Evolutionary conservation across 1,284 basidiomycete species (phyloP), one percentile per base, ranked within the genome.

Genomic region (Rhizoctonia solani): DNA sequence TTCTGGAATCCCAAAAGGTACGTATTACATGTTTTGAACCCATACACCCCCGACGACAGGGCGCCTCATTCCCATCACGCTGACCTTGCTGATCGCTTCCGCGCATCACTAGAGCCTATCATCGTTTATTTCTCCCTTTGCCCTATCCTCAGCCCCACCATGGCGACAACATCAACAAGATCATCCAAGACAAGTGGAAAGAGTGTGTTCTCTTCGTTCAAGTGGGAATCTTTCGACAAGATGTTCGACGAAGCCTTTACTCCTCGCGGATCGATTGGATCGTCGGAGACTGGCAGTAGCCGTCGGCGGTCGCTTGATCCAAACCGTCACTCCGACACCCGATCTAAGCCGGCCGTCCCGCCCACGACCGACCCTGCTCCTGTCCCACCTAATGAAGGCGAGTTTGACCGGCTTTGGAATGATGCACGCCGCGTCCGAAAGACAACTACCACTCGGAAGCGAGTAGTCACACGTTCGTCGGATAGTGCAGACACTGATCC

Each of bases 381-480:
- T 56, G 54, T 56, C 25, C 54, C 39, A 42, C 16, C 41, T 44
- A 44, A 59, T 34, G 56, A 49, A 34, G 27, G 42, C 41, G 56
- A 59, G 41, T 59, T 59, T 49, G 56, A 59, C 32, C 56, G 56
- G 21, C 56, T 59, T 59, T 59, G 56, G 56, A 59, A 59, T 59
- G 56, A 59, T 59, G 56, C 56, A 29, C 56, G 56, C 44, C 56
- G 56, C 56, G 56, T 59, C 56, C 56, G 56, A 59, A 59, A n/a
- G 56, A 59, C 56, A 14, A 59, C 56, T 1, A 59, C 56, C 21
- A 59, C 56, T 11, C 56, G 56, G 27, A 59, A 59, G 44, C 56
- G 56, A 44, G 44, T 59, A 49, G 56, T 59, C 37, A 41, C 46
- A 37, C 42, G 56, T 41, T 25, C 56, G 44, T 13, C 56, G 56